Base-by-base conservation (phyloP, 768 basidiomycete genomes). In the Dendrothele bispora region DNA sequence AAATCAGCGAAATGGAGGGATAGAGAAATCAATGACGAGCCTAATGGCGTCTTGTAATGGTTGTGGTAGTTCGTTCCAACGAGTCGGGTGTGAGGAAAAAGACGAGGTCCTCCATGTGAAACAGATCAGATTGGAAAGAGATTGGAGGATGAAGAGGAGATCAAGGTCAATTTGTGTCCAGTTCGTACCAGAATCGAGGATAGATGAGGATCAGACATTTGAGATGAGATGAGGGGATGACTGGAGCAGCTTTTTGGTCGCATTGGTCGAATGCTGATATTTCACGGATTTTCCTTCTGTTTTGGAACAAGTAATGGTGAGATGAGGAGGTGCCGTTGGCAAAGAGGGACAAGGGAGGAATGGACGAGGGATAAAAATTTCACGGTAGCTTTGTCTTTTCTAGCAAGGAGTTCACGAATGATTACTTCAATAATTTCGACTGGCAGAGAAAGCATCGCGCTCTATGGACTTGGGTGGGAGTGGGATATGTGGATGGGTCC, bases 171-270 rank as follows among this genome's bases (percentile, higher is more conserved):
- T 26, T 34, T 45, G 30, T 15, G 20, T 36, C 34, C 43, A 35
- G 32, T 10, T 36, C 7, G 22, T 17, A n/a, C 32, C 24, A 8
- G 43, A 32, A n/a, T 22, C 43, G 21, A 45, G 29, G 22, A 45
- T 26, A 8, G 30, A 36, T 26, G 36, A 45, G 14, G 43, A 45
- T 36, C 43, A 34, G 43, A 45, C 27, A n/a, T 20, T 34, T 21
- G 34, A 18, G 18, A 45, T n/a, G 29, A 45, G 43, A n/a, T 45
- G 43, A 45, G 43, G 32, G 22, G 43, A 45, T 15, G 43, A 45
- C 21, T 3, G 32, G 7, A 45, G 43, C 12, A 45, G 34, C n/a
- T 45, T 27, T 6, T 36, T 29, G 21, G 43, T 45, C 22, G 32
- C 43, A 22, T 36, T 12, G 24, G 20, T 14, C n/a, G 43, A 45